Base-by-base conservation (phyloP, 169 alveolate genomes). In the Plasmodium yoelii region DNA sequence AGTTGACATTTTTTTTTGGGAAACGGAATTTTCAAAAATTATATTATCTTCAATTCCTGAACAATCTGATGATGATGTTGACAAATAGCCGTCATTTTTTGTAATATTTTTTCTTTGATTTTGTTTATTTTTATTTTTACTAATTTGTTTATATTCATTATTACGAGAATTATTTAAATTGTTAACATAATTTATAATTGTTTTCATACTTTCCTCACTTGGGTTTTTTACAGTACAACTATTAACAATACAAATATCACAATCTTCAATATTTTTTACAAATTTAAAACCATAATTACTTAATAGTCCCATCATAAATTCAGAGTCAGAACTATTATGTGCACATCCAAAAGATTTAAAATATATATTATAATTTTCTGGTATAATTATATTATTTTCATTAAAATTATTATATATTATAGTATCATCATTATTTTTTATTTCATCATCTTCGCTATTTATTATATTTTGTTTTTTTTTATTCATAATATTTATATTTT, bases 201-300 rank as follows among this genome's bases (percentile, higher is more conserved):
- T 96, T 51, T 90, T 77, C 88, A 97, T 94, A 55, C 99, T 97
- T 42, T 98, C 99, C 93, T 99, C 97, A 42, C 99, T 97, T n/a
- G 99, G 99, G 49, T 97, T 97, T 92, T 99, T 99, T 59, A 99
- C 99, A 0, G 99, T 99, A 91, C 99, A 99, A 22, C 99, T 95
- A 72, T 99, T 99, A 60, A 99, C 92, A 15, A 99, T 97, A 47
- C 96, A 94, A 7, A 98, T 93, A 89, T 98, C 98, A 56, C 98
- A 97, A 15, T 94, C 97, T 51, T 97, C 98, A 55, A 97, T 87
- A 53, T 93, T 90, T 34, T 97, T 97, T 18, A 96, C 98, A 22
- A 98, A 93, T 22, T 94, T 91, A 92, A 96, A 98, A 4, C 99
- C 99, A 73, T 97, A 97, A 57, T 97, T 97, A 13, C 95, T 63